phyloP scores from a whole-genome alignment of 1,284 basidiomycete species.

The Puccinia horiana region DNA sequence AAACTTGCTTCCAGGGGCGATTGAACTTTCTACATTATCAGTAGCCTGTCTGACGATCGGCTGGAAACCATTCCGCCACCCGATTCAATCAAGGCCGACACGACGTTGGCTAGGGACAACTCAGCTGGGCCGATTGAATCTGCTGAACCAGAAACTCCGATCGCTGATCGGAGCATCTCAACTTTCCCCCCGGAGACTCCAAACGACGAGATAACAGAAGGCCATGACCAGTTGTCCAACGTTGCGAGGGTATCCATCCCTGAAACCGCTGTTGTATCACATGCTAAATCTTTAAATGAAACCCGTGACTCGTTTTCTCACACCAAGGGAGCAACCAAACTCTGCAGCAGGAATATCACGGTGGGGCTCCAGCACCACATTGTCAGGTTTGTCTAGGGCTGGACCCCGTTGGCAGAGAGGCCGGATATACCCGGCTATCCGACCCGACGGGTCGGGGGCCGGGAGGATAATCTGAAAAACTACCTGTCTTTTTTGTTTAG shows the following conservation, averaged over 20 bases:
- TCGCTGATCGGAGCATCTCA: neutral
- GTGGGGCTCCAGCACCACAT: neutral
- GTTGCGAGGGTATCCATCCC: neutral
- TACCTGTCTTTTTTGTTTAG: no score
- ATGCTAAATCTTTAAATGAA: neutral
- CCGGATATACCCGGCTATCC: no score
- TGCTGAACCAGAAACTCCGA: neutral
- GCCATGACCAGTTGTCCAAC: neutral
- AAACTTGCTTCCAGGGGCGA: no score
- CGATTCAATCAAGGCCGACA: neutral
- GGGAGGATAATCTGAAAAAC: no score
- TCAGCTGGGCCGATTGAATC: neutral
- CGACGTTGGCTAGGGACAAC: neutral
- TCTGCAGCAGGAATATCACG: conserved; percentile 9
- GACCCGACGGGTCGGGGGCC: no score
- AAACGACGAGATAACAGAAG: neutral
- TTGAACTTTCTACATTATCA: neutral
- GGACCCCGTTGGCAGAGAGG: no score
- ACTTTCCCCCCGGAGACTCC: neutral
- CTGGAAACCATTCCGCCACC: neutral
- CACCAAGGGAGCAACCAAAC: neutral
- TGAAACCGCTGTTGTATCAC: neutral
- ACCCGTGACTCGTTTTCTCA: neutral
- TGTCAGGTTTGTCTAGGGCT: conserved; percentile 21
- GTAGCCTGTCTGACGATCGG: neutral